Base-by-base conservation (phyloP, 768 basidiomycete species). In the Russula sp. region DNA sequence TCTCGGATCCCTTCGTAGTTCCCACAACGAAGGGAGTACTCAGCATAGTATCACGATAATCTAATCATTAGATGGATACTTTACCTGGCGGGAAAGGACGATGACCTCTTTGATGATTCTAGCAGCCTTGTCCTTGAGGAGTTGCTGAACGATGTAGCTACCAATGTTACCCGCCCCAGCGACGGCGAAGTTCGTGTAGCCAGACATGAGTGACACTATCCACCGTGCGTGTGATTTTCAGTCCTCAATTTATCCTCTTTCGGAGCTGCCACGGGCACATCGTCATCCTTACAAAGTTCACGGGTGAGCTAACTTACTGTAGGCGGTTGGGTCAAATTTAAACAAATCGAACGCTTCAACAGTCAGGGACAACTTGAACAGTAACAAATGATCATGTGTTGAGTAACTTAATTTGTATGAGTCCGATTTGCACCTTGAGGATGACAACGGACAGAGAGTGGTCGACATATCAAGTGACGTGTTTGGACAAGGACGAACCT, bases 1-100 rank as follows among this genome's bases (percentile, higher is more conserved):
- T 69, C 20, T 72, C 69, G 18, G 72, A 74, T 54, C 44, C 44
- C 44, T 44, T n/a, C n/a, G n/a, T n/a, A n/a, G 9, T 44, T 20
- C 3, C 9, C 44, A n/a, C 20, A 44, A n/a, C 20, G 20, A 44
- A 14, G 38, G 14, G 16, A 40, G 38, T 38, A 38, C 38, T 40
- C 38, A 40, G 16, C 38, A 40, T 16, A n/a, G n/a, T n/a, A 40
- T 40, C 38, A 40, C 6, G 16, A 40, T 18, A 40, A 40, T 18
- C 14, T 40, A 18, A 40, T 40, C 22, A 34, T 34, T 20, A 13
- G 24, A n/a, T 28, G 14, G 9, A 48, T 20, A 28, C 54, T 28
- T 51, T 38, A 68, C 67, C 48, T 56, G 57, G 18, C 67, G 67
- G 7, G 67, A 59, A 2, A 69, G 67, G 34, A 69, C 57, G 40